phyloP scores from a whole-genome alignment of 805 yeast genomes.

The Nakazawaea holstii region DNA sequence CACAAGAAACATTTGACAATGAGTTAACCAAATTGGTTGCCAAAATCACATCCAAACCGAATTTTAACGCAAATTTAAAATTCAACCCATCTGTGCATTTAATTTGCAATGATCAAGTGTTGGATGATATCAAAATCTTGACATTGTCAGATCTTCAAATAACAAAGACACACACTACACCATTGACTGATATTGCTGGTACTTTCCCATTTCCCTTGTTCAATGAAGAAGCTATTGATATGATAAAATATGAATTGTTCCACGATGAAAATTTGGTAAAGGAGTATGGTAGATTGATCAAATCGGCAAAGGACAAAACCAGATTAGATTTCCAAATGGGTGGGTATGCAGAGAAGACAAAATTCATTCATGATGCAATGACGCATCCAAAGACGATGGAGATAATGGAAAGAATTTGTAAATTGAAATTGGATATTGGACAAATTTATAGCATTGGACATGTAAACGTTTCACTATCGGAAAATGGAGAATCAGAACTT shows the following conservation, averaged over 20 bases:
- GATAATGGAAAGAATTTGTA: constrained; percentile 35
- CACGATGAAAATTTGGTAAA: constrained; percentile 31
- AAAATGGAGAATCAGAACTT: constrained; percentile 16
- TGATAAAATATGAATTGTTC: constrained; percentile 48
- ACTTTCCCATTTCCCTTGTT: constrained; percentile 53
- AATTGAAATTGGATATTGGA: constrained; percentile 41
- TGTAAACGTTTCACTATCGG: constrained; percentile 38
- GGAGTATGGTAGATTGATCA: constrained; percentile 35
- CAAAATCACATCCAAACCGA: constrained; percentile 17
- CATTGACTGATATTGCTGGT: constrained; percentile 34
- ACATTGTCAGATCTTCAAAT: constrained; percentile 33
- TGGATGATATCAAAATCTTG: constrained; percentile 28
- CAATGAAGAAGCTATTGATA: constrained; percentile 50
- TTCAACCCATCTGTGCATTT: constrained; percentile 35
- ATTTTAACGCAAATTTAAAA: constrained; percentile 21
- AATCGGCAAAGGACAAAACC: constrained; percentile 22
- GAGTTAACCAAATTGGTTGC: constrained; percentile 18
- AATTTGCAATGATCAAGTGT: constrained; percentile 31
- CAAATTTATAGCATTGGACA: constrained; percentile 45
- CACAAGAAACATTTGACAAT: constrained; percentile 20
- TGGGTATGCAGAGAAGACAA: constrained; percentile 37
- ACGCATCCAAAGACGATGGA: constrained; percentile 43
- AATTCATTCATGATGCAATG: constrained; percentile 47
- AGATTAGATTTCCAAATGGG: constrained; percentile 40
- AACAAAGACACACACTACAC: constrained; percentile 28